These are phyloP conservation scores for Pichia norvegensis DNA, from an alignment of 1,139 yeast species.

Conservation along the genomic window DNA sequence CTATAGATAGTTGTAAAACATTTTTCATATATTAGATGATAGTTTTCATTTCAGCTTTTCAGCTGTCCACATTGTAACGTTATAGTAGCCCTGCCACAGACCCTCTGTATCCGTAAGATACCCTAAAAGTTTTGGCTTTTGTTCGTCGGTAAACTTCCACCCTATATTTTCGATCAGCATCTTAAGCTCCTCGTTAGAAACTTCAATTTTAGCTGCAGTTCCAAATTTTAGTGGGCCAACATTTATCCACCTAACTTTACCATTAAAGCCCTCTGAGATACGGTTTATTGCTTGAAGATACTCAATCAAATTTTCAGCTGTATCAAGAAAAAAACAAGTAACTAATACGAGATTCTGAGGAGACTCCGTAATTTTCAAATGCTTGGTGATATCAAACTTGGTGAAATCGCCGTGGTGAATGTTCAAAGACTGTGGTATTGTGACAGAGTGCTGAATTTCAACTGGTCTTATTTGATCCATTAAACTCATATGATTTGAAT, in stretches of 20 bases:
- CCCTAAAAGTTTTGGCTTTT: constrained; percentile 33
- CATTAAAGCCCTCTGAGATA: constrained; percentile 32
- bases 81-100: constrained; percentile 73
- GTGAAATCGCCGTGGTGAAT: constrained; percentile 63
- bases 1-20: neutral
- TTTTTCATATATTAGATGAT: neutral
- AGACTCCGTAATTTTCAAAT: constrained; percentile 8
- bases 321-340: constrained; percentile 73
- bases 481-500: constrained; percentile 54
- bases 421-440: constrained; percentile 40
- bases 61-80: constrained; percentile 45
- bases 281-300: constrained; percentile 57
- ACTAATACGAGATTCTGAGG: constrained; percentile 52
- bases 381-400: constrained; percentile 33
- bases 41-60: constrained; percentile 8
- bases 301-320: constrained; percentile 74
- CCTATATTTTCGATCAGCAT: constrained; percentile 47
- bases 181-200: constrained; percentile 56
- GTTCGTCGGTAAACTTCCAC: constrained; percentile 48
- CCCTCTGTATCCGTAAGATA: constrained; percentile 60
- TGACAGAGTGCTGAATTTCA: constrained; percentile 29
- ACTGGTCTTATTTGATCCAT: constrained; percentile 48
- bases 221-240: constrained; percentile 87
- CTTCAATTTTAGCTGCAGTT: constrained; percentile 71
- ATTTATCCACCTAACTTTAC: constrained; percentile 58